These are phyloP conservation scores for Geopyxis carbonaria DNA, from an alignment of 495 filamentous ascomycete species.

Conservation along the genomic window DNA sequence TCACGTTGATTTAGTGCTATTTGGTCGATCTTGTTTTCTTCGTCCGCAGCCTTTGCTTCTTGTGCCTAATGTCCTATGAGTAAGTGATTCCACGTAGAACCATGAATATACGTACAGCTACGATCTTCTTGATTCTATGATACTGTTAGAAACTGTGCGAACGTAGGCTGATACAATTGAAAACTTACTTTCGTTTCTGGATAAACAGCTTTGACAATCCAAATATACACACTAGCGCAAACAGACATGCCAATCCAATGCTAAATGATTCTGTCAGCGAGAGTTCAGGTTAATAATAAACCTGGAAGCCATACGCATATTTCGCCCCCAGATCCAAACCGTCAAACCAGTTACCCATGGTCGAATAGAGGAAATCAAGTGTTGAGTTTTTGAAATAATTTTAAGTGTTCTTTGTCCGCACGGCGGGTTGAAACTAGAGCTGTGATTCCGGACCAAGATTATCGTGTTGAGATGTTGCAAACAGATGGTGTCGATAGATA, in stretches of 20 bases:
- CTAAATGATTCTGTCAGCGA: constrained; percentile 1
- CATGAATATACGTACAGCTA: constrained; percentile 9
- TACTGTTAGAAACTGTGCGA: constrained; percentile 10
- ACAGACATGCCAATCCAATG: constrained; percentile 18
- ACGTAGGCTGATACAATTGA: background rate
- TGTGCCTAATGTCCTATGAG: constrained; percentile 7
- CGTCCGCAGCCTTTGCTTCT: constrained; percentile 12
- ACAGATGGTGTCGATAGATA: too few species aligned
- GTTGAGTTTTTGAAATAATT: too few species aligned
- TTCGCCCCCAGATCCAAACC: constrained; percentile 17
- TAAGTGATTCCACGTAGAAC: constrained; percentile 8
- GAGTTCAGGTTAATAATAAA: background rate
- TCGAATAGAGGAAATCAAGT: too few species aligned
- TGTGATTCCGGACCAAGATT: too few species aligned
- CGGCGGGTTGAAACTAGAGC: too few species aligned
- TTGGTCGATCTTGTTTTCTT: constrained; percentile 25
- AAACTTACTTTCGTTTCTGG: constrained; percentile 25
- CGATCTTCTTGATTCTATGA: constrained; percentile 12
- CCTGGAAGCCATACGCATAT: constrained; percentile 15
- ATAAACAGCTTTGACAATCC: constrained; percentile 23
- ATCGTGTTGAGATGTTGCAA: too few species aligned
- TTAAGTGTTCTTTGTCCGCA: too few species aligned
- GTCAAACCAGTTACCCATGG: constrained; percentile 16
- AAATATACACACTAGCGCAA: constrained; percentile 20
- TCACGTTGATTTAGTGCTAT: constrained; percentile 27